Evolutionary conservation across 2,329 filamentous ascomycete genomes (phyloP), one percentile per base, ranked within the genome.

Genomic region (Hypoxylon sp.): DNA sequence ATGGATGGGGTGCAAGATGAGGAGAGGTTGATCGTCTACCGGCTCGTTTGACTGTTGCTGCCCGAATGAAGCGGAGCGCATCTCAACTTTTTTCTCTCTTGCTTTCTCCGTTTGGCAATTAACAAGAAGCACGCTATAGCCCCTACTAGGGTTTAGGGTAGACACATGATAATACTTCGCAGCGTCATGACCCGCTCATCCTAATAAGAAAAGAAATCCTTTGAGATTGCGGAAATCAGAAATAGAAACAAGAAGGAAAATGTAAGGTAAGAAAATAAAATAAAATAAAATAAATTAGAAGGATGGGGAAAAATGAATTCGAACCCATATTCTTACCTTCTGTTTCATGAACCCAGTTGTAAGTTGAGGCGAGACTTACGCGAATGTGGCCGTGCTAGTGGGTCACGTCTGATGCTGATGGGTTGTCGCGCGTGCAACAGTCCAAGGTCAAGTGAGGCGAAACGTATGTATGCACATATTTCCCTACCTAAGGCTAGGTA

Each of bases 1-100:
- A 48, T 59, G 52, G 56, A 61, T 64, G 41, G 30, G 64, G 62
- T 52, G 59, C 41, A 48, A 48, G 68, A 63, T 64, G 64, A 54
- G 62, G 67, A 64, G 67, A 61, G 64, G 63, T 64, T 65, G 72
- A 74, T 75, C 72, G 70, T 71, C 66, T 64, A 66, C 70, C 71
- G 70, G 71, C 70, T 72, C 72, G 71, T 77, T 74, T 74, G 69
- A 71, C 68, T 77, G 76, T 78, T 78, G 75, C 68, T 79, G 75
- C 74, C 78, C 77, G 77, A 79, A 73, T 70, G 69, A 73, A 75
- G 73, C 71, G 74, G 72, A 68, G 68, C 62, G 48, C 51, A 52
- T 56, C 64, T 56, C 67, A 57, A 39, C 52, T 34, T 63, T 47
- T 52, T 68, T 61, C 60, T 63, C 59, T 50, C 34, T 19, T 68